Percentiles rank a stretch among this genome's conserved stretches.
phyloP scores from a whole-genome alignment of 202 grass and related monocot genomes.

The Hordeum pubiflorum region DNA sequence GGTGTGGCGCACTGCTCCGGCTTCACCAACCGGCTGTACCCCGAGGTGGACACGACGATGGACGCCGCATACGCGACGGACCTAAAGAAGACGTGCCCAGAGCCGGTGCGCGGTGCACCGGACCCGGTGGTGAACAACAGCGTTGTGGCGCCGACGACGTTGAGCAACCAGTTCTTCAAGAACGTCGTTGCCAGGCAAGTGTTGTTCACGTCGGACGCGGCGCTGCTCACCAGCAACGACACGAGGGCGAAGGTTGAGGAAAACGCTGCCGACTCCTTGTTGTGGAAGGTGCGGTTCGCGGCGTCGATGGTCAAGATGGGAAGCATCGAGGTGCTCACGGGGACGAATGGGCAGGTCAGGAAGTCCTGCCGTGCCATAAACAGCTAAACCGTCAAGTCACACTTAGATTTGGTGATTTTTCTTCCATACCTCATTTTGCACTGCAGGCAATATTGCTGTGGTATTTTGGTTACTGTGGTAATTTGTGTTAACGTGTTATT shows the following conservation, averaged over 20 bases:
- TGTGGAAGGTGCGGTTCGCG: constrained; percentile 25
- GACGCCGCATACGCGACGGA: neutral
- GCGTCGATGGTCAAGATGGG: constrained; percentile 35
- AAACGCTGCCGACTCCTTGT: neutral
- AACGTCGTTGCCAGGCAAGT: neutral
- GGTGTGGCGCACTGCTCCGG: constrained; percentile 26
- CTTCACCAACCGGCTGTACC: constrained; percentile 20
- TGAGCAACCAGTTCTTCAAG: constrained; percentile 34
- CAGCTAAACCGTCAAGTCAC: neutral
- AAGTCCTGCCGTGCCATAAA: constrained; percentile 10
- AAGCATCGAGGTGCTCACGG: constrained; percentile 20
- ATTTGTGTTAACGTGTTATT: too few species aligned
- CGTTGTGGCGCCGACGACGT: neutral
- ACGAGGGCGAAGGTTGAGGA: neutral
- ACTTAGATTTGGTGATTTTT: too few species aligned
- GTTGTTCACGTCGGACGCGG: constrained; percentile 20
- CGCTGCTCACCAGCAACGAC: neutral
- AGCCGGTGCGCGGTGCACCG: neutral
- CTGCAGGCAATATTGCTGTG: neutral
- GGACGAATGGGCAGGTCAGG: constrained; percentile 33
- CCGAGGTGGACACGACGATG: constrained; percentile 5
- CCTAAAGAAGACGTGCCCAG: constrained; percentile 13
- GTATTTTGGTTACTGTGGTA: neutral
- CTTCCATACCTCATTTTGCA: neutral
- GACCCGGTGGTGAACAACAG: constrained; percentile 14